Evolutionary conservation across 176 grass and related monocot genomes (phyloP).

Genomic region (Oryza meyeriana): DNA sequence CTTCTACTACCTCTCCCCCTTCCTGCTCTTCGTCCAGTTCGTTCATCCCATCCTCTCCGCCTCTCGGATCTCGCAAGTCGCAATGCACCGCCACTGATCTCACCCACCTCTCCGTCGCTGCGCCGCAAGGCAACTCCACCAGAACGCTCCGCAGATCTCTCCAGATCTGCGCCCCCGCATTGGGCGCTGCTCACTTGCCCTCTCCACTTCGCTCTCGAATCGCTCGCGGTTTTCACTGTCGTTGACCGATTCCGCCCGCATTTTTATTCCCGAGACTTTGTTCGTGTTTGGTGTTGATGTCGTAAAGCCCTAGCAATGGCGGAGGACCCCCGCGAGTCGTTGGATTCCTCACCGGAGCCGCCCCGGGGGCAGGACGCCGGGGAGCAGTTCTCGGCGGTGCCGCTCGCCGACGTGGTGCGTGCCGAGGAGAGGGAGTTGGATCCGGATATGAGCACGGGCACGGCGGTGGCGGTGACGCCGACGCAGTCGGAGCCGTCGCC

Average conservation of each 20-base stretch:
- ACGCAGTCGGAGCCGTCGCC: constrained; percentile 6
- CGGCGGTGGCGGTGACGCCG: not conserved
- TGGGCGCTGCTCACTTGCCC: not conserved
- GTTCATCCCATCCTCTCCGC: not conserved
- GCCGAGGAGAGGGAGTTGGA: constrained; percentile 1
- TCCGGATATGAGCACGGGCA: constrained; percentile 25
- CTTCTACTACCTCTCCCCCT: not conserved
- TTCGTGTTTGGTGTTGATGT: constrained; percentile 34
- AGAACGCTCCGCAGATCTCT: constrained; percentile 25
- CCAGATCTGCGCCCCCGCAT: constrained; percentile 37
- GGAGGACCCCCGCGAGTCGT: constrained; percentile 48
- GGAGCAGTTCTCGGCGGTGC: constrained; percentile 12
- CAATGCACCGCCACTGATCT: constrained; percentile 29
- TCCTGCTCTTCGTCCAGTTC: not conserved
- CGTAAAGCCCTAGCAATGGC: constrained; percentile 58
- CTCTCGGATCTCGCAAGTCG: constrained; percentile 46
- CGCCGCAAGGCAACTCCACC: not conserved
- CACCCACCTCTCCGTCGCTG: constrained; percentile 5
- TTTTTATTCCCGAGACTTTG: constrained; percentile 11
- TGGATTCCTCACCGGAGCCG: constrained; percentile 26
- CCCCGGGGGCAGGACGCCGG: constrained; percentile 9
- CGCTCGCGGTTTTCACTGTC: constrained; percentile 43
- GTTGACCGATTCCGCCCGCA: constrained; percentile 61
- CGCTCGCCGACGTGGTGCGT: constrained; percentile 23
- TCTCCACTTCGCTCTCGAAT: not conserved